A percentile compares a stretch with the other conserved stretches of the same genome.
Conservation (phyloP, 2,329 filamentous ascomycete genomes). For the Elsinoe necatrix region DNA sequence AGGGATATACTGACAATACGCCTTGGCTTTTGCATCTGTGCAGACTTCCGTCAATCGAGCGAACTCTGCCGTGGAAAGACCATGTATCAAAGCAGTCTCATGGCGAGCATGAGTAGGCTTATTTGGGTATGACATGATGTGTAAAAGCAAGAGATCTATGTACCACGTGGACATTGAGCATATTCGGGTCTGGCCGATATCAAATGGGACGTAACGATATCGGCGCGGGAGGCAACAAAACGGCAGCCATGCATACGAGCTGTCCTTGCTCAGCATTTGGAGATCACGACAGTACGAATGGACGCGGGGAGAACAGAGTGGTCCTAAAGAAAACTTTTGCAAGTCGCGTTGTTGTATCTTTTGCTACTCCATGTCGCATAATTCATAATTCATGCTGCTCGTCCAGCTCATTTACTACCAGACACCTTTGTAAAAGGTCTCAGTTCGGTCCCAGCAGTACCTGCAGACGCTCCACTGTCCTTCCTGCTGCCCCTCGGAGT, state of each 20-base stretch:
- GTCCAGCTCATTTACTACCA: neutral
- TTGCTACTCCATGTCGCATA: neutral
- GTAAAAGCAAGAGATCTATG: neutral
- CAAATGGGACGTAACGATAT: constrained; percentile 3
- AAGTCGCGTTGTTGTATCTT: neutral
- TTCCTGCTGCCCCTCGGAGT: constrained; percentile 15
- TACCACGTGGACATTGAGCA: neutral
- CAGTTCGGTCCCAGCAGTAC: neutral
- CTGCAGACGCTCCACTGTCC: constrained; percentile 17
- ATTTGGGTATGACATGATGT: constrained; percentile 20
- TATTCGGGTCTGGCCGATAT: constrained; percentile 8
- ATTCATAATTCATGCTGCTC: neutral
- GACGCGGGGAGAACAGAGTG: too few species aligned
- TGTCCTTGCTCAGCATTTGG: too few species aligned
- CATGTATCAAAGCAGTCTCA: constrained; percentile 38
- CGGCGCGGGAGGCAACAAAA: neutral
- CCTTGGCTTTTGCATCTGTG: constrained; percentile 62
- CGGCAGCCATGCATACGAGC: neutral
- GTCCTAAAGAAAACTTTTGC: too few species aligned
- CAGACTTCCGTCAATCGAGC: constrained; percentile 53
- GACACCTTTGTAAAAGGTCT: constrained; percentile 7
- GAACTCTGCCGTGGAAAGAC: constrained; percentile 57
- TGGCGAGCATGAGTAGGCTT: constrained; percentile 30
- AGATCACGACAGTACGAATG: too few species aligned
- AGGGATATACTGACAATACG: constrained; percentile 60